A percentile compares a stretch with the other conserved stretches of the same genome.
phyloP scores from a whole-genome alignment of 768 basidiomycete genomes.

The Calocybe gangraenosa region DNA sequence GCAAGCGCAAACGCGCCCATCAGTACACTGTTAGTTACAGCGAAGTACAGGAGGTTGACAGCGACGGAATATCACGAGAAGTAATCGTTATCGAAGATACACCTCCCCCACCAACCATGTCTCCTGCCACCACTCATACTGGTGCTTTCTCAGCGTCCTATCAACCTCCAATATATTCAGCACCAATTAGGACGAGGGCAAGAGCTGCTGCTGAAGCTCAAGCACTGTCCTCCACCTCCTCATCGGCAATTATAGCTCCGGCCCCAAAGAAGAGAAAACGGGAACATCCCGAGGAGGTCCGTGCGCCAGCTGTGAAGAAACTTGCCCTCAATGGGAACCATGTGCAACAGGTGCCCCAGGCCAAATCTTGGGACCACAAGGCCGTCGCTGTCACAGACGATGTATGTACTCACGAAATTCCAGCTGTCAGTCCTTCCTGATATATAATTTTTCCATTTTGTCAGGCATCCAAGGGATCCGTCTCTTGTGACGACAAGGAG shows the following conservation, averaged over 20 bases:
- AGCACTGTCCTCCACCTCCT: constrained; percentile 65
- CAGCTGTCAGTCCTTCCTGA: constrained; percentile 21
- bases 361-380: constrained; percentile 66
- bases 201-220: constrained; percentile 85
- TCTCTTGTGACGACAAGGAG: constrained; percentile 94
- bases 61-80: constrained; percentile 70
- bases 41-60: constrained; percentile 85
- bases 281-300: constrained; percentile 70
- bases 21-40: constrained; percentile 83
- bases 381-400: constrained; percentile 64
- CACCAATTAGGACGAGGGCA: constrained; percentile 79
- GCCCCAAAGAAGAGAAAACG: constrained; percentile 82
- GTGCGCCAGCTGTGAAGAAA: constrained; percentile 66
- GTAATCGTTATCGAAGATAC: constrained; percentile 94
- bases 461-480: constrained; percentile 61
- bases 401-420: constrained; percentile 40
- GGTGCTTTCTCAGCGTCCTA: constrained; percentile 74
- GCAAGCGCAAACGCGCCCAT: constrained; percentile 81
- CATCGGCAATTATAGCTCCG: constrained; percentile 62
- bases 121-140: constrained; percentile 67
- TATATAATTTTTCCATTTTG: constrained; percentile 19
- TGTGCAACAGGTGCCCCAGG: constrained; percentile 42
- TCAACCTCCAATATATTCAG: constrained; percentile 71
- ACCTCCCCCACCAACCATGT: constrained; percentile 75
- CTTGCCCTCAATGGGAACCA: constrained; percentile 45